phyloP scores from a whole-genome alignment of 805 yeast species.

The Lachancea lanzarotensis region DNA sequence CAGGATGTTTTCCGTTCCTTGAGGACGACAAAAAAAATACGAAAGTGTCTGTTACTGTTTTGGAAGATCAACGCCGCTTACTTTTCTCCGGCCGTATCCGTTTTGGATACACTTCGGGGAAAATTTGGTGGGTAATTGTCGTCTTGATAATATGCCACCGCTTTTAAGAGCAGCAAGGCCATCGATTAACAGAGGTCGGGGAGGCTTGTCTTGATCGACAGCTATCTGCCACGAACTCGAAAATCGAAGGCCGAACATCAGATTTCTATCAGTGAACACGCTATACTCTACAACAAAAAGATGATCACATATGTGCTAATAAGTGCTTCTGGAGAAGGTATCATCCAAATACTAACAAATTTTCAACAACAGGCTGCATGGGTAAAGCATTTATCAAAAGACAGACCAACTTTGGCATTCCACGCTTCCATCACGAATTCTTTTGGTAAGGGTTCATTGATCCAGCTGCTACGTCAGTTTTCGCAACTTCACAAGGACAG shows the following conservation, averaged over 20 bases:
- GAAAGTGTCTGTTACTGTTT: constrained; percentile 92
- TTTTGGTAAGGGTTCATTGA: constrained; percentile 94
- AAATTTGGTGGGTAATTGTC: constrained; percentile 37
- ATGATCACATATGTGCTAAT: no score
- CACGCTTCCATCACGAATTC: constrained; percentile 97
- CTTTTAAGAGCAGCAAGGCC: constrained; percentile 40
- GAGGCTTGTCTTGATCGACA: neutral
- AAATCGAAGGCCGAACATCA: constrained; percentile 84
- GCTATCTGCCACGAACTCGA: constrained; percentile 41
- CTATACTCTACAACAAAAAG: no score
- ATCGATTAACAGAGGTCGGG: constrained; percentile 74
- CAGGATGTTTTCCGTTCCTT: constrained; percentile 47
- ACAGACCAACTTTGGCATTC: constrained; percentile 91
- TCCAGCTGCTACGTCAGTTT: constrained; percentile 89
- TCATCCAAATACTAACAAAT: constrained; percentile 7
- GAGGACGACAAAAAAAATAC: constrained; percentile 32
- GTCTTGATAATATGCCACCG: constrained; percentile 40
- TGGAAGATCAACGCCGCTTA: constrained; percentile 77
- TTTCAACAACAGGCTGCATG: constrained; percentile 75
- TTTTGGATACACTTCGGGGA: constrained; percentile 29
- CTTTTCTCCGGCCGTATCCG: constrained; percentile 35
- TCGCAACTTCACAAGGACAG: constrained; percentile 86
- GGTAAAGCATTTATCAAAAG: constrained; percentile 91
- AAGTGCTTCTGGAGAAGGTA: no score
- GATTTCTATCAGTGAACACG: no score